phyloP scores from a whole-genome alignment of 2,329 filamentous ascomycete species.

The Apiospora aurea region DNA sequence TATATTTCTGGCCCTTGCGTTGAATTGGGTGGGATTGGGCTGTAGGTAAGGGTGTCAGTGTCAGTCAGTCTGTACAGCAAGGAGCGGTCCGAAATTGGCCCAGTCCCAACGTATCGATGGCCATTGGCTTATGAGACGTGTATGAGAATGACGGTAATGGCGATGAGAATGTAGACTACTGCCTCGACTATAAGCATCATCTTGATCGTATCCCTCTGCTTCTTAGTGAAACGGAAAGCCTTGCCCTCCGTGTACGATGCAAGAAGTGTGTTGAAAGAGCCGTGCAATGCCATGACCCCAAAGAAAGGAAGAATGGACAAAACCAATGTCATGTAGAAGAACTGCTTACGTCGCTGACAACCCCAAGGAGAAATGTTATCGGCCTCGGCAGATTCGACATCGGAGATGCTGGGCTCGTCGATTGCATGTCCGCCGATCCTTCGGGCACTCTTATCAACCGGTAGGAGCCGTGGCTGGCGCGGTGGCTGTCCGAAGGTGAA shows the following conservation, averaged over 20 bases:
- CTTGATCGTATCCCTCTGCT: conserved; percentile 6
- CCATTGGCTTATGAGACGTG: background rate
- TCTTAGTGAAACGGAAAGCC: conserved; percentile 19
- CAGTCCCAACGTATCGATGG: background rate
- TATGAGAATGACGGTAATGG: background rate
- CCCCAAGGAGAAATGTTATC: conserved; percentile 35
- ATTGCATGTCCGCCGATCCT: background rate
- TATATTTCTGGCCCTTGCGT: background rate
- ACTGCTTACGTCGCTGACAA: conserved; percentile 41
- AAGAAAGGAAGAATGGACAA: conserved; percentile 57
- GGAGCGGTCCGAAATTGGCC: background rate
- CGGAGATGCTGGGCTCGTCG: background rate
- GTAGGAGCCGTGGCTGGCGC: conserved; percentile 4
- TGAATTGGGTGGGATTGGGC: background rate
- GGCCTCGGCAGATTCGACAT: conserved; percentile 27
- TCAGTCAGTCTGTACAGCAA: background rate
- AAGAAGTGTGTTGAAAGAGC: conserved; percentile 31
- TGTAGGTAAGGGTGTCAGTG: background rate
- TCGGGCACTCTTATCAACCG: conserved; percentile 12
- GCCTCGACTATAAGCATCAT: background rate
- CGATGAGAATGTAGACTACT: background rate
- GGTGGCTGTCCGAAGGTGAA: background rate
- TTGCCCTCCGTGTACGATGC: conserved; percentile 11
- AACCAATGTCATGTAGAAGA: conserved; percentile 49
- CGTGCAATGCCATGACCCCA: conserved; percentile 51